Conservation (phyloP, 2,329 filamentous ascomycete genomes). For the Fusarium hainanense region DNA sequence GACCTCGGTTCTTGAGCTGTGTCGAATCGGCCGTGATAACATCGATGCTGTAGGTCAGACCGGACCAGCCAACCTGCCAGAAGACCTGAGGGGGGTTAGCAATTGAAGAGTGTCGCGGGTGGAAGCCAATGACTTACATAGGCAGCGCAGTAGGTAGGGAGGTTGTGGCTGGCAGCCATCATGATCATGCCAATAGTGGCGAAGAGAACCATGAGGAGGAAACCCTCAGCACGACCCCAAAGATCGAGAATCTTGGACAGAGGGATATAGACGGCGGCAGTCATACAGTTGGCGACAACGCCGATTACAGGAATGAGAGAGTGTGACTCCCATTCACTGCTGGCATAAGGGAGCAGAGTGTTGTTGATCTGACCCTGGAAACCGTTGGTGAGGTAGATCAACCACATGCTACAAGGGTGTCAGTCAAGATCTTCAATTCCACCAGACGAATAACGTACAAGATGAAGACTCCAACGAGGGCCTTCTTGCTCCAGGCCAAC, state of each 20-base stretch:
- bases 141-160: conserved; percentile 62
- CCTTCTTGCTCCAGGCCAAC: conserved; percentile 54
- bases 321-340: conserved; percentile 64
- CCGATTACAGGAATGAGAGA: conserved; percentile 64
- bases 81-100: conserved; percentile 58
- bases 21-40: conserved; percentile 75
- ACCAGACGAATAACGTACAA: conserved; percentile 42
- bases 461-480: conserved; percentile 50
- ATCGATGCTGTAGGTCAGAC: conserved; percentile 70
- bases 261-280: conserved; percentile 70
- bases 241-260: conserved; percentile 71
- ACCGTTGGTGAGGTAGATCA: conserved; percentile 64
- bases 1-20: conserved; percentile 52
- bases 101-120: fast-evolving
- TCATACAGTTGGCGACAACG: conserved; percentile 64
- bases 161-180: conserved; percentile 66
- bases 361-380: conserved; percentile 57
- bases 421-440: neutral
- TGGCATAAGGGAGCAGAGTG: conserved; percentile 59
- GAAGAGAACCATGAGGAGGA: conserved; percentile 63
- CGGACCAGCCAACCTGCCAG: conserved; percentile 70
- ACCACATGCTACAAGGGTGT: conserved; percentile 53
- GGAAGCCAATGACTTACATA: conserved; percentile 45
- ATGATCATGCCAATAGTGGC: conserved; percentile 65
- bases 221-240: conserved; percentile 71